Evolutionary conservation across 2,329 filamentous ascomycete genomes (phyloP), one percentile per base, ranked within the genome.

Genomic region (Neocucurbitaria cava): DNA sequence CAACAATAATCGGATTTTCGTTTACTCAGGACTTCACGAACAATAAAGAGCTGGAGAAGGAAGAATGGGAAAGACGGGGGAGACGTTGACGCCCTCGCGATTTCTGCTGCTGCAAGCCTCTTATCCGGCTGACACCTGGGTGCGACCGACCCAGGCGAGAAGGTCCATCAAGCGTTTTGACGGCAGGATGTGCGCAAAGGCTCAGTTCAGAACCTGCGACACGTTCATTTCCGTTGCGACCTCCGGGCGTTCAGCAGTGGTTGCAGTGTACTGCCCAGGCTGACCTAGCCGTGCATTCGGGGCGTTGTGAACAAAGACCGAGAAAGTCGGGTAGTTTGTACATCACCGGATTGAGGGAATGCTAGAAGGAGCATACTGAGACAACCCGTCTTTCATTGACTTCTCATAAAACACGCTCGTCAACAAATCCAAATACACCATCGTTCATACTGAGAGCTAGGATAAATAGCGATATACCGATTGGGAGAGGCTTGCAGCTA

Each of bases 201-300:
- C 46, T 54, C 50, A 24, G 42, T 43, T 54, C 50, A 54, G 30
- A 35, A 46, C 28, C 45, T 58, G 54, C 51, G 51, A 47, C 54
- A 36, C 54, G n/a, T n/a, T n/a, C n/a, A 31, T 38, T 54, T 43
- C 48, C 42, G 43, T 35, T 54, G 39, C 46, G 35, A 35, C 46
- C 43, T 39, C 40, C 45, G 51, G 49, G 35, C 18, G 21, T 38
- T 33, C 21, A 43, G 31, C 21, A 36, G 42, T 26, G 41, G 43
- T 46, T 21, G 8, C 38, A 31, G 38, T 43, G 40, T 21, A 13
- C 2, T 8, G 11, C n/a, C 23, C 40, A 30, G n/a, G 40, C 9
- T 28, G 40, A 42, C 40, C 40, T 17, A 42, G 23, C 40, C 23
- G 3, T 28, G 38, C 44, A 24, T 15, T n/a, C 24, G 23, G n/a